Conservation (phyloP, 768 basidiomycete genomes). For the Podaxis sp. region DNA sequence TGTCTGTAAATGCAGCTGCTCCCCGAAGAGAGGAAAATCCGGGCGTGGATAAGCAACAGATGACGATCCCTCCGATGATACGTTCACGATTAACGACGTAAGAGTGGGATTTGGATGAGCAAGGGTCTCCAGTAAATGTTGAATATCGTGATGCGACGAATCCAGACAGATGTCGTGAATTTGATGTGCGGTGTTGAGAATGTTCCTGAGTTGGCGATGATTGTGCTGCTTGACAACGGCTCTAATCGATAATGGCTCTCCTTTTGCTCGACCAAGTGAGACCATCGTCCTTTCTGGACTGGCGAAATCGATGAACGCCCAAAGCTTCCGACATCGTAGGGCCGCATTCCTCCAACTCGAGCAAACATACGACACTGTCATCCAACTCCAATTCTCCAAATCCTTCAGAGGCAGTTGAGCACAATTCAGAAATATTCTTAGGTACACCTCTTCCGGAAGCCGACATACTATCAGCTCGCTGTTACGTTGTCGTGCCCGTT, state of each 20-base stretch:
- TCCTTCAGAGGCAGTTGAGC: constrained; percentile 18
- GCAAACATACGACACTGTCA: constrained; percentile 34
- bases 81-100: constrained; percentile 32
- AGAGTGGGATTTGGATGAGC: constrained; percentile 33
- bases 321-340: constrained; percentile 29
- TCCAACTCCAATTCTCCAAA: constrained; percentile 32
- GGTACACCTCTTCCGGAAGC: constrained; percentile 29
- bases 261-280: constrained; percentile 30
- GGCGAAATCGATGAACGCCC: constrained; percentile 39
- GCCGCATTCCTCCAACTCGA: constrained; percentile 34
- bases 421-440: constrained; percentile 28
- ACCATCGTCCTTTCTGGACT: constrained; percentile 31
- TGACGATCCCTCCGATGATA: constrained; percentile 6
- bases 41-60: constrained; percentile 18
- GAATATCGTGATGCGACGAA: constrained; percentile 32
- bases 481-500: constrained; percentile 16
- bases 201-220: constrained; percentile 21
- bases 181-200: constrained; percentile 33
- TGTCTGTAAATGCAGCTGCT: constrained; percentile 29
- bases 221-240: constrained; percentile 28
- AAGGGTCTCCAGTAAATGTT: constrained; percentile 31
- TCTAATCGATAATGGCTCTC: constrained; percentile 29
- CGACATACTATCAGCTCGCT: constrained; percentile 14
- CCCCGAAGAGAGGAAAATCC: constrained; percentile 27
- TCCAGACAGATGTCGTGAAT: constrained; percentile 34